phyloP scores from a whole-genome alignment of 352 stramenopile genomes.

The Phytopythium chamaehyphon region DNA sequence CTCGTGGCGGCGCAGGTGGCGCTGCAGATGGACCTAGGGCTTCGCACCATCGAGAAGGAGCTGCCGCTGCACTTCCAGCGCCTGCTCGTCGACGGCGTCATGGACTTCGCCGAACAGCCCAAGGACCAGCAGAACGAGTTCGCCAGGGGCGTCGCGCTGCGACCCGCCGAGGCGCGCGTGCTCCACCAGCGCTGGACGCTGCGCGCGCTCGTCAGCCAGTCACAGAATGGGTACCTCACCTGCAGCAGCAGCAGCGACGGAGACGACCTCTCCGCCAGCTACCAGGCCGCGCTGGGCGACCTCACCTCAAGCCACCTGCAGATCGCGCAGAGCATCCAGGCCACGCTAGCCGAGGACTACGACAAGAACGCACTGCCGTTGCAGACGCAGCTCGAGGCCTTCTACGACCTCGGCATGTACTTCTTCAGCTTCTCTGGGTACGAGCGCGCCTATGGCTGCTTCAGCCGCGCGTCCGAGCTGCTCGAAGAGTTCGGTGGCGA shows the following conservation, averaged over 20 bases:
- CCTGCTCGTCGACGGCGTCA: slow-evolving; percentile 75
- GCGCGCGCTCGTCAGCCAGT: slow-evolving; percentile 61
- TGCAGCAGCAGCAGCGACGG: slow-evolving; percentile 58
- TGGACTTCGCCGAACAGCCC: slow-evolving; percentile 60
- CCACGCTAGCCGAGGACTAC: slow-evolving; percentile 38
- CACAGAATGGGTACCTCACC: slow-evolving; percentile 68
- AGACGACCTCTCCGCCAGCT: slow-evolving; percentile 58
- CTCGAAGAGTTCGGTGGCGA: slow-evolving; percentile 28
- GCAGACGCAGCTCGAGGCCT: slow-evolving; percentile 54
- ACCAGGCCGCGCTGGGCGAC: slow-evolving; percentile 65
- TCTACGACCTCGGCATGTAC: slow-evolving; percentile 63
- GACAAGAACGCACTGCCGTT: slow-evolving; percentile 31
- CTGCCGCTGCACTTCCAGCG: slow-evolving; percentile 77
- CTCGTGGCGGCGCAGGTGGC: slow-evolving; percentile 71
- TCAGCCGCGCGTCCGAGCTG: slow-evolving; percentile 58
- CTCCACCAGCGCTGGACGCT: slow-evolving; percentile 78
- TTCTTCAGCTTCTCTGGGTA: slow-evolving; percentile 78
- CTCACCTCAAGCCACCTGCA: slow-evolving; percentile 50
- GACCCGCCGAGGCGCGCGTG: slow-evolving; percentile 46
- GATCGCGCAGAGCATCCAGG: slow-evolving; percentile 62
- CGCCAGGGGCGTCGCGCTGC: slow-evolving; percentile 25
- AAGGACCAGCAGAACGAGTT: slow-evolving; percentile 24
- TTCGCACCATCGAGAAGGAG: slow-evolving; percentile 48
- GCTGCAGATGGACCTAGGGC: slow-evolving; percentile 66
- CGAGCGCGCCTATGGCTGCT: slow-evolving; percentile 74